These are phyloP conservation scores for Harringtonia aguacate DNA, from an alignment of 2,329 filamentous ascomycete species.

Conservation along the genomic window DNA sequence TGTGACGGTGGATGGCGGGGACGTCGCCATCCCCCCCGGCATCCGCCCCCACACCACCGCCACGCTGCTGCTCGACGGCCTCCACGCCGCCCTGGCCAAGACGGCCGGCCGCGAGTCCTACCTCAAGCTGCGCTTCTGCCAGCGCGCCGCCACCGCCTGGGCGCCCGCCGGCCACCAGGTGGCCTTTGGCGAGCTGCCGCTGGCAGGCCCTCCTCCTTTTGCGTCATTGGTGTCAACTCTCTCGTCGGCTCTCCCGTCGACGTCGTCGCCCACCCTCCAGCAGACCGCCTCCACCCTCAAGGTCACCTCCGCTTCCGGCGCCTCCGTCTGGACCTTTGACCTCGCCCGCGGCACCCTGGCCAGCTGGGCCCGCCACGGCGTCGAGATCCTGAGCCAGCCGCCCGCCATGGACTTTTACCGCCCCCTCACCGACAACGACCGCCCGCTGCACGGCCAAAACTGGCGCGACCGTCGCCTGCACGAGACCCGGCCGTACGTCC, in stretches of 20 bases:
- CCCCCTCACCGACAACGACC: constrained; percentile 56
- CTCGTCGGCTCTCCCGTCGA: too few relatives aligned
- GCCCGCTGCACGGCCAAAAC: constrained; percentile 40
- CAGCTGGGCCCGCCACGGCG: constrained; percentile 17
- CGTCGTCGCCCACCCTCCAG: too few relatives aligned
- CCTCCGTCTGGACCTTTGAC: constrained; percentile 7
- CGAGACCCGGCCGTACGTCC: constrained; percentile 28
- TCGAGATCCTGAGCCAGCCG: neutral
- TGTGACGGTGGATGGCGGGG: constrained; percentile 15
- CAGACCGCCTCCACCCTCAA: neutral
- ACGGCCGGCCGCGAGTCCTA: constrained; percentile 26
- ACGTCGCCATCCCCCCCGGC: constrained; percentile 26
- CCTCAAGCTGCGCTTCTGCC: constrained; percentile 36
- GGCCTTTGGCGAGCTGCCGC: constrained; percentile 35
- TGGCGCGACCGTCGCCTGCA: constrained; percentile 45
- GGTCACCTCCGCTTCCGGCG: neutral
- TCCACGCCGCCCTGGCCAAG: constrained; percentile 15
- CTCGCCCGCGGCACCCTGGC: constrained; percentile 20
- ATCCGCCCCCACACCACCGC: constrained; percentile 31
- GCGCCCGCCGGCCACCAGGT: constrained; percentile 37
- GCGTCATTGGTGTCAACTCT: neutral
- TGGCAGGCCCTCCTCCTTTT: constrained; percentile 12
- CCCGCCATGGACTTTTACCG: constrained; percentile 45
- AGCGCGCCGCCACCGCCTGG: constrained; percentile 37
- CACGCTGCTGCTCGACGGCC: constrained; percentile 20